Percentiles rank a stretch among this genome's conserved stretches.
Evolutionary conservation across 495 filamentous ascomycete genomes (phyloP).

Genomic region (Alectoria sarmentosa): DNA sequence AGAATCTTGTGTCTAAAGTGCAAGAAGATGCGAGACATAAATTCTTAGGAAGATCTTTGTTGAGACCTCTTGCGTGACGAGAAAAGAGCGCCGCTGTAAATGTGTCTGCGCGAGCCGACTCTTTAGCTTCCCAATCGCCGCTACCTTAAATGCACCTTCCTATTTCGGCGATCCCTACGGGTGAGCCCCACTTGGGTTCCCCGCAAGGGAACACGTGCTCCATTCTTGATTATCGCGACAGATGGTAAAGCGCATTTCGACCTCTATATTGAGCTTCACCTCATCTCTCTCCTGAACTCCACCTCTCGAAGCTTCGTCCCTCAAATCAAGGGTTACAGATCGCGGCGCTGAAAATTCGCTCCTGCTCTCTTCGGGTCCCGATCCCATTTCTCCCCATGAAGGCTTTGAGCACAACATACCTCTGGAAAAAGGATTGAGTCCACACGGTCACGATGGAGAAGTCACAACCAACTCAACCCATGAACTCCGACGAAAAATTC

Average conservation of each 20-base stretch:
- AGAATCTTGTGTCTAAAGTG: too few species aligned
- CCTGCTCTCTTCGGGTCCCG: too few species aligned
- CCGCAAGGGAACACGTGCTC: too few species aligned
- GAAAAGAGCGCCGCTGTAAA: too few species aligned
- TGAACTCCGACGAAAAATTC: constrained; percentile 38
- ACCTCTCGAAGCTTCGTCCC: not conserved
- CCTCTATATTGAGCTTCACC: too few species aligned
- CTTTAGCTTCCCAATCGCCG: not conserved
- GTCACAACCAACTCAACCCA: not conserved
- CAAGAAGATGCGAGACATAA: too few species aligned
- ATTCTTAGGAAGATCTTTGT: too few species aligned
- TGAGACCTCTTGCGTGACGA: too few species aligned
- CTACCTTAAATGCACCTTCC: not conserved
- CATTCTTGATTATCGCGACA: too few species aligned
- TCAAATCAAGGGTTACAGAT: not conserved
- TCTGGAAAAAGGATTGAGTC: not conserved
- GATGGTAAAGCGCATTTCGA: too few species aligned
- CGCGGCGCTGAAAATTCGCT: not conserved
- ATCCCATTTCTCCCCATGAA: too few species aligned
- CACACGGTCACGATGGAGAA: not conserved
- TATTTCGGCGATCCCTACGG: not conserved
- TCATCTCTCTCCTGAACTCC: too few species aligned
- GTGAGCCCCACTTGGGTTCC: not conserved
- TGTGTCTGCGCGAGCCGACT: not conserved
- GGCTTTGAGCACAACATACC: not conserved